These are phyloP conservation scores for Nannochloropsis oceanica DNA, from an alignment of 108 stramenopile genomes.

Conservation along the genomic window DNA sequence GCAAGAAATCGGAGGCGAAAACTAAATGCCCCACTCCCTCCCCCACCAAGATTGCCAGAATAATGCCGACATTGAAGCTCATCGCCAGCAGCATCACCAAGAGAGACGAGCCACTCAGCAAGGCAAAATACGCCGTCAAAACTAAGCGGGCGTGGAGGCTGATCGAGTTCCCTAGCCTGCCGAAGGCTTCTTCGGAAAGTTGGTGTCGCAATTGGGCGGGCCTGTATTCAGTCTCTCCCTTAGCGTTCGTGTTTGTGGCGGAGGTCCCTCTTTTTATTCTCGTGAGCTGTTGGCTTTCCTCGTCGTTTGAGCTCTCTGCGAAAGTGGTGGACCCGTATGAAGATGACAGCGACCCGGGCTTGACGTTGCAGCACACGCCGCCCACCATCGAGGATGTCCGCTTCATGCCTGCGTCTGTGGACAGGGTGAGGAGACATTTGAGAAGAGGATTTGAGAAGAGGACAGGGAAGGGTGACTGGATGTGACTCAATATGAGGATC, in stretches of 20 bases:
- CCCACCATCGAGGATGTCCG: neutral
- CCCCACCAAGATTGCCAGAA: neutral
- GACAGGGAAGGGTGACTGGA: too few relatives aligned
- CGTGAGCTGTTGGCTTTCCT: neutral
- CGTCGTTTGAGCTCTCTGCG: neutral
- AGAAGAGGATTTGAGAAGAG: too few relatives aligned
- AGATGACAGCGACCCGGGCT: neutral
- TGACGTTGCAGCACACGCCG: neutral
- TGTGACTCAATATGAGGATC: neutral
- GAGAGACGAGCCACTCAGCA: neutral
- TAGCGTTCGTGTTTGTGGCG: too few relatives aligned
- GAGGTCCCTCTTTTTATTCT: neutral
- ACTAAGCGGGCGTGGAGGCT: neutral
- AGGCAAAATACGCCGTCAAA: neutral
- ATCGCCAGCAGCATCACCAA: neutral
- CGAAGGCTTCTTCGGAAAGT: neutral
- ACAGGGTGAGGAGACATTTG: too few relatives aligned
- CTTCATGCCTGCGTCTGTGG: neutral
- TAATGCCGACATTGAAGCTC: neutral
- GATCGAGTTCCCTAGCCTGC: neutral
- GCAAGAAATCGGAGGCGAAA: neutral
- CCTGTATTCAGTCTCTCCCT: neutral
- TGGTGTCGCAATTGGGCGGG: neutral
- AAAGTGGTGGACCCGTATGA: neutral
- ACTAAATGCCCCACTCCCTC: neutral